Evolutionary conservation across 1,284 basidiomycete genomes (phyloP).

Genomic region (Ceraceosorus bombacis): DNA sequence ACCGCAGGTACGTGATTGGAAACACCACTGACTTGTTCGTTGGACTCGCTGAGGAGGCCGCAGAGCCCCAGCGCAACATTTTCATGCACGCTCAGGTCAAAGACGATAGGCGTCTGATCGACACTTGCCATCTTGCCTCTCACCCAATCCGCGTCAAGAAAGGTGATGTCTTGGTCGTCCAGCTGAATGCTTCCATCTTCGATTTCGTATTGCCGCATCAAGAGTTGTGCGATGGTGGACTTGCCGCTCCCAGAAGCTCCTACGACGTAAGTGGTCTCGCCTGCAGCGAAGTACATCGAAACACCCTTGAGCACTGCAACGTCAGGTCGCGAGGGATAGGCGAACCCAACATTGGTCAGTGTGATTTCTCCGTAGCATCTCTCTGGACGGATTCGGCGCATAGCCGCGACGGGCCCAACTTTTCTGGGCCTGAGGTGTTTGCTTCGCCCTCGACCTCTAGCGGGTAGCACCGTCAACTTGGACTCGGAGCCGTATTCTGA

Average conservation of each 20-base stretch:
- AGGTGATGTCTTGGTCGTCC: slow-evolving; percentile 69
- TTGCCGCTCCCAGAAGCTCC: slow-evolving; percentile 87
- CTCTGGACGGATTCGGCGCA: slow-evolving; percentile 25
- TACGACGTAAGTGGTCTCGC: slow-evolving; percentile 85
- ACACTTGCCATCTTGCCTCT: slow-evolving; percentile 68
- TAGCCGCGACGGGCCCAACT: slow-evolving; percentile 8
- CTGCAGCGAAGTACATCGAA: slow-evolving; percentile 65
- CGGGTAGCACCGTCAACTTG: too few relatives aligned
- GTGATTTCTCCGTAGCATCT: slow-evolving; percentile 63
- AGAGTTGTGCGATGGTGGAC: slow-evolving; percentile 75
- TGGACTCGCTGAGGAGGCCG: slow-evolving; percentile 47
- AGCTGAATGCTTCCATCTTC: slow-evolving; percentile 57
- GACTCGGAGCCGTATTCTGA: too few relatives aligned
- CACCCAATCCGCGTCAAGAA: slow-evolving; percentile 67
- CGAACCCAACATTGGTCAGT: slow-evolving; percentile 68
- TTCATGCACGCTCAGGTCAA: slow-evolving; percentile 75
- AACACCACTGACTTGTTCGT: background rate
- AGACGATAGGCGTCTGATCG: slow-evolving; percentile 66
- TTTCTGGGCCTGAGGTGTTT: too few relatives aligned
- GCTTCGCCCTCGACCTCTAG: too few relatives aligned
- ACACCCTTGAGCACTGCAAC: slow-evolving; percentile 59
- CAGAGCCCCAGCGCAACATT: slow-evolving; percentile 76
- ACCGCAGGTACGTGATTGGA: slow-evolving; percentile 51
- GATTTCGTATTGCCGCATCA: slow-evolving; percentile 67
- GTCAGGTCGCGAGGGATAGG: slow-evolving; percentile 73